Conservation (phyloP, 768 basidiomycete genomes). For the Leccinellum luteum region DNA sequence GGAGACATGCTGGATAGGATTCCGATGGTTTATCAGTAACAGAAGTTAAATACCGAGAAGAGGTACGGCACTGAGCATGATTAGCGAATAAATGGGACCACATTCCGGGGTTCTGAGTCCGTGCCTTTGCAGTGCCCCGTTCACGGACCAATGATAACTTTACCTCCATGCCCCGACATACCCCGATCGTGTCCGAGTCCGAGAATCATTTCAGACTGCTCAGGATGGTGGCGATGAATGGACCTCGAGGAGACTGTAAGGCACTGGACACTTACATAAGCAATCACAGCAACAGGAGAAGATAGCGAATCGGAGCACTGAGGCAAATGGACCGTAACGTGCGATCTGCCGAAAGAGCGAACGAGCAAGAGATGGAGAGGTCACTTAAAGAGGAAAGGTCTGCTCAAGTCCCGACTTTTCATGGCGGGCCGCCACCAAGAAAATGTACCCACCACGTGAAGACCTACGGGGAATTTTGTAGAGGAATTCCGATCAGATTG, state of each 20-base stretch:
- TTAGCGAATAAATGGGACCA: conserved; percentile 6
- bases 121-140: conserved; percentile 16
- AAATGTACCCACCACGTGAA: no score
- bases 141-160: conserved; percentile 16
- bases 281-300: background rate
- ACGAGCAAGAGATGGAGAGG: background rate
- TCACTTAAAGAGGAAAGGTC: background rate
- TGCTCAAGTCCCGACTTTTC: background rate
- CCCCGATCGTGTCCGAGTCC: conserved; percentile 14
- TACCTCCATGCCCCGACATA: conserved; percentile 15
- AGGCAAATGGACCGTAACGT: background rate
- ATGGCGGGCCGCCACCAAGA: background rate
- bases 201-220: conserved; percentile 10
- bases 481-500: conserved; percentile 12
- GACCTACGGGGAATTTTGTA: background rate
- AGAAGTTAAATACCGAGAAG: conserved; percentile 16
- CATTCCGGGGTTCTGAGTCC: background rate
- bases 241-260: conserved; percentile 19
- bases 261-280: conserved; percentile 7
- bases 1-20: conserved; percentile 9
- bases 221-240: conserved; percentile 20
- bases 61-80: conserved; percentile 12
- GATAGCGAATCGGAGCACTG: background rate
- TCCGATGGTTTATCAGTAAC: background rate
- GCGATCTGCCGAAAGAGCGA: background rate